These are phyloP conservation scores for Fusarium mangiferae DNA, from an alignment of 2,329 filamentous ascomycete genomes.

Conservation along the genomic window DNA sequence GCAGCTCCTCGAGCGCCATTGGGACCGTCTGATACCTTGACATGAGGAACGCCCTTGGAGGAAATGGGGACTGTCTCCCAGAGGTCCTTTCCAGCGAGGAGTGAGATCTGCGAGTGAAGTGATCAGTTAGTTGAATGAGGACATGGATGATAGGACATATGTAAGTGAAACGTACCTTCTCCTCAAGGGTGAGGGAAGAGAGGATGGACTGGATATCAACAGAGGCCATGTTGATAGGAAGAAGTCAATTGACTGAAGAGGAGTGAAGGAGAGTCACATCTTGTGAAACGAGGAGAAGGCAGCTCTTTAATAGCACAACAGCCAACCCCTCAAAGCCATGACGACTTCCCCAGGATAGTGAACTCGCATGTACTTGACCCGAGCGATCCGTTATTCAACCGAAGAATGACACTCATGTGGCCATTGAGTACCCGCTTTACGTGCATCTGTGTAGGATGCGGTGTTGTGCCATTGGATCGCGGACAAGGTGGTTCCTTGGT, in stretches of 20 bases:
- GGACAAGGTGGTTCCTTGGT: constrained; percentile 22
- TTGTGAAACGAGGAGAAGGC: constrained; percentile 14
- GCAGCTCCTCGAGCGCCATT: constrained; percentile 43
- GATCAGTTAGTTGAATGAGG: neutral
- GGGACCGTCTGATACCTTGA: constrained; percentile 42
- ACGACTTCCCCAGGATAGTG: constrained; percentile 2
- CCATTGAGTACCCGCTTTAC: constrained; percentile 34
- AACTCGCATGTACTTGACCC: constrained; percentile 7
- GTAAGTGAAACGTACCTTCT: constrained; percentile 41
- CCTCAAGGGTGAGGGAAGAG: constrained; percentile 46
- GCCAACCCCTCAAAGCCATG: constrained; percentile 20
- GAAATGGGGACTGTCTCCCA: constrained; percentile 42
- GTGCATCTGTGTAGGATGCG: constrained; percentile 20
- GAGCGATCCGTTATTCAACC: constrained; percentile 34
- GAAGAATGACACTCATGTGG: constrained; percentile 33
- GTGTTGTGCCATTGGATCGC: constrained; percentile 36
- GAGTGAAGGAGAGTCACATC: constrained; percentile 16
- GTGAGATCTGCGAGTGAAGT: constrained; percentile 30
- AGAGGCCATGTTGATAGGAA: constrained; percentile 36
- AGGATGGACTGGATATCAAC: constrained; percentile 44
- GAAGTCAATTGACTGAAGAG: constrained; percentile 11
- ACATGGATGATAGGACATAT: neutral
- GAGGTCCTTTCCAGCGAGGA: constrained; percentile 42
- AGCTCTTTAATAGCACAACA: constrained; percentile 36
- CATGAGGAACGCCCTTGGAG: constrained; percentile 39